Base-by-base conservation (phyloP, 768 basidiomycete genomes). In the Boletus insuetus region DNA sequence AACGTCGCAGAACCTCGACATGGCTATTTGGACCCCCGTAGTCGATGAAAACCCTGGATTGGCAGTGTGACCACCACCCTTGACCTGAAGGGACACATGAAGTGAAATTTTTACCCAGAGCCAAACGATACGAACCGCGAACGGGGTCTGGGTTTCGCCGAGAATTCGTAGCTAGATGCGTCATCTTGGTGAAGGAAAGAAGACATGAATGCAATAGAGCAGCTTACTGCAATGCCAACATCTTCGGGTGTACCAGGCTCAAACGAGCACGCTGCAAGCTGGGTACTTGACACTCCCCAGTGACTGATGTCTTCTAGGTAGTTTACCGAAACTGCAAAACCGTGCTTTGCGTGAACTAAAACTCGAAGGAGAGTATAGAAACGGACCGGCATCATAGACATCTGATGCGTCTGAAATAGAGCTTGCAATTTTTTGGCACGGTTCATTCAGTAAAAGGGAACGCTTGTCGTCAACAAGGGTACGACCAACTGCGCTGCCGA, bases 11-110 rank as follows among this genome's bases (percentile, higher is more conserved):
- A 85, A 84, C 0, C 74, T 69, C 17, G 60, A 61, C 82, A 85
- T 80, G 19, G 81, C 63, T 26, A 86, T 83, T 8, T 82, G 82
- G 7, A 86, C 77, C 11, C 83, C 84, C 0, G 62, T 46, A 0
- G 84, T 85, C 0, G 84, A 86, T 0, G 82, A 83, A 55, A 83
- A 84, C 0, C 78, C 79, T 0, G 75, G 79, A 56, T 85, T 85
- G 0, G 74, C 55, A 0, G 78, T 53, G 58, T 86, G 85, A 0
- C 85, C 85, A 14, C 84, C 83, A 24, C 83, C 78, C 66, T 84
- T 85, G 32, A 86, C 74, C 84, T 84, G 12, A 41, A 17, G 8
- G 9, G 2, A 24, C 1, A 19, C n/a, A 14, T 22, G 2, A 34
- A 38, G 1, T 13, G 10, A 16, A 9, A 4, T 26, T 19, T 4